Base-by-base conservation (phyloP, 2,329 filamentous ascomycete species). In the Venturia nashicola region DNA sequence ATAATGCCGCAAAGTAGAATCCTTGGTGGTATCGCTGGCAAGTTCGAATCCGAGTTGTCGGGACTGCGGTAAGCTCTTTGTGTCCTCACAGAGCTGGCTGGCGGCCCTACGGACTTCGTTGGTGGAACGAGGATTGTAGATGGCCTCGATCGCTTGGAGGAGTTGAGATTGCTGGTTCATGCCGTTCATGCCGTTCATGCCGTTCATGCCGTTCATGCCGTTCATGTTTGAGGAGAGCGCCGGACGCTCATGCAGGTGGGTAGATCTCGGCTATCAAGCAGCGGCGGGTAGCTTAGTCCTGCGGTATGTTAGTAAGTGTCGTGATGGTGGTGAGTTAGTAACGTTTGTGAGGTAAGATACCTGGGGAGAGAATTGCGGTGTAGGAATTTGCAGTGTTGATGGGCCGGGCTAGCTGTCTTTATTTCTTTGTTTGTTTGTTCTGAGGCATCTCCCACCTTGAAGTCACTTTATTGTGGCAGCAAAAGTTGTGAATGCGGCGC, bases 1-100 rank as follows among this genome's bases (percentile, higher is more conserved):
- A 74, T 95, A 99, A 77, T 97, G 92, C 69, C 94, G 88, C 64
- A 97, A 89, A 63, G 94, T 83, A 48, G 90, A 85, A 63, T 89
- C 83, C 72, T 95, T 90, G 44, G 82, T 79, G 70, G 81, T 83
- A 74, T 94, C 87, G 68, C 84, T 85, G 55, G 92, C 92, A 65
- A 99, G 83, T 32, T 83, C 83, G 76, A 90, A 96, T 68, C 94
- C 94, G 77, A 94, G 87, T 60, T 88, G 85, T 2, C 91, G 90
- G 5, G 93, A 92, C 70, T 92, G 86, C 65, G 84, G 80, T 69
- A 88, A 84, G 59, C 84, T 82, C 77, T 97, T 97, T 71, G 96
- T 83, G 27, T 87, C 79, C 73, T 99, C 94, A 68, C 99, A 87
- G 72, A 91, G 96, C 44, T 84, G 77, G 67, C 94, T 89, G 57